Percentiles rank a stretch among this genome's conserved stretches.
Evolutionary conservation across 805 yeast genomes (phyloP).

Genomic region (Schwanniomyces polymorphus): DNA sequence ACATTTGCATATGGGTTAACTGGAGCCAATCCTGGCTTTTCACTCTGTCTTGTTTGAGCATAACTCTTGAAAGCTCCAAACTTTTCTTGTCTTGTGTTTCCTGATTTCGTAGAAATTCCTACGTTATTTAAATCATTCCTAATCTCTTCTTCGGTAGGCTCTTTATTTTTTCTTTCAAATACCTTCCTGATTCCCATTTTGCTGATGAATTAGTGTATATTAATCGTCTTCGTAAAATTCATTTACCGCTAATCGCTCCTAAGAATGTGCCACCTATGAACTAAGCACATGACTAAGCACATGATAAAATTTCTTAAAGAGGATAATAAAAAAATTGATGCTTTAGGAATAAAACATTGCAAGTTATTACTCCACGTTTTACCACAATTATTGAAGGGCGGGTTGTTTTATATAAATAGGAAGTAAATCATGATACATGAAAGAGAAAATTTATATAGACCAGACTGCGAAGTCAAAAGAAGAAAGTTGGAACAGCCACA

Average conservation of each 20-base stretch:
- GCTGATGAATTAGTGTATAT: not conserved
- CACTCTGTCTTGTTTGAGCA: constrained; percentile 43
- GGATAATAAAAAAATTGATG: not conserved
- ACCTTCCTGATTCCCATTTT: constrained; percentile 46
- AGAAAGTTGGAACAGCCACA: constrained; percentile 5
- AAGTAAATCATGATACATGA: not conserved
- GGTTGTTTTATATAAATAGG: not conserved
- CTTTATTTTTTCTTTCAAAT: constrained; percentile 48
- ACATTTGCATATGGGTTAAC: constrained; percentile 43
- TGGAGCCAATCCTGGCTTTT: constrained; percentile 38
- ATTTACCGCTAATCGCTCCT: not conserved
- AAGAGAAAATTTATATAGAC: not conserved
- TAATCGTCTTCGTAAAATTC: not conserved
- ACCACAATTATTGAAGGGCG: not conserved
- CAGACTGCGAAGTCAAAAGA: constrained; percentile 1
- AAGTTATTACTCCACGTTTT: not conserved
- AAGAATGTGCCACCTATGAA: not conserved
- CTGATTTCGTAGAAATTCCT: constrained; percentile 43
- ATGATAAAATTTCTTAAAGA: not conserved
- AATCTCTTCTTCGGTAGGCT: constrained; percentile 49
- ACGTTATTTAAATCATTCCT: constrained; percentile 35
- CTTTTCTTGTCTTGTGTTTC: constrained; percentile 36
- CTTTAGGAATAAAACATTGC: not conserved
- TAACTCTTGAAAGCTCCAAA: constrained; percentile 51
- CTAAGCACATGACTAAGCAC: not conserved